phyloP scores from a whole-genome alignment of 179 eudicot genomes.

The Beta corolliflora region DNA sequence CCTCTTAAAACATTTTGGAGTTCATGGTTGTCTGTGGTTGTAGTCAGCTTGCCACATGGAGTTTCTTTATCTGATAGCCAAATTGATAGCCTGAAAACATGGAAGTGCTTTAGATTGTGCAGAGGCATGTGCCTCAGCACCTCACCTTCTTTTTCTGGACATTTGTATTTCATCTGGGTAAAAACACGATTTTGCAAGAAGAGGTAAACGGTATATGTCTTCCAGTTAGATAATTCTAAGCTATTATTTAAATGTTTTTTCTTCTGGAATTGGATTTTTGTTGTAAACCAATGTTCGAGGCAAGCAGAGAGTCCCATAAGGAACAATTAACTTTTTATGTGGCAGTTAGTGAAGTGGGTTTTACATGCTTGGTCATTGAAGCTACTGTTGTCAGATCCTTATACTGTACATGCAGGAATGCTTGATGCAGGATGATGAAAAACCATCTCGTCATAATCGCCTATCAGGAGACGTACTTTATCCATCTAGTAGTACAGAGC shows the following conservation, averaged over 20 bases:
- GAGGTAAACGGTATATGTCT: neutral
- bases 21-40: neutral
- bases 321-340: neutral
- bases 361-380: neutral
- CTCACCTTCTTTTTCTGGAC: neutral
- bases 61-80: neutral
- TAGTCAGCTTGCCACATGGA: neutral
- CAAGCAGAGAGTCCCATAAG: neutral
- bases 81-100: neutral
- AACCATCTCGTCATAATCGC: conserved; percentile 31
- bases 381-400: conserved; percentile 17
- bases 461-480: conserved; percentile 32
- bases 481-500: conserved; percentile 30
- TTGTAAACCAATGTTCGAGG: neutral
- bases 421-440: conserved; percentile 39
- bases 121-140: neutral
- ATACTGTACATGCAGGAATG: conserved; percentile 24
- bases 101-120: neutral
- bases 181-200: neutral
- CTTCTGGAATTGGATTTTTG: neutral
- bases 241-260: neutral
- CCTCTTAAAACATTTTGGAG: conserved; percentile 7
- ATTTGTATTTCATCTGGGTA: neutral
- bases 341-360: neutral
- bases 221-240: neutral